These are phyloP conservation scores for Pseudocercospora musae DNA, from an alignment of 2,329 filamentous ascomycete species.

Conservation along the genomic window DNA sequence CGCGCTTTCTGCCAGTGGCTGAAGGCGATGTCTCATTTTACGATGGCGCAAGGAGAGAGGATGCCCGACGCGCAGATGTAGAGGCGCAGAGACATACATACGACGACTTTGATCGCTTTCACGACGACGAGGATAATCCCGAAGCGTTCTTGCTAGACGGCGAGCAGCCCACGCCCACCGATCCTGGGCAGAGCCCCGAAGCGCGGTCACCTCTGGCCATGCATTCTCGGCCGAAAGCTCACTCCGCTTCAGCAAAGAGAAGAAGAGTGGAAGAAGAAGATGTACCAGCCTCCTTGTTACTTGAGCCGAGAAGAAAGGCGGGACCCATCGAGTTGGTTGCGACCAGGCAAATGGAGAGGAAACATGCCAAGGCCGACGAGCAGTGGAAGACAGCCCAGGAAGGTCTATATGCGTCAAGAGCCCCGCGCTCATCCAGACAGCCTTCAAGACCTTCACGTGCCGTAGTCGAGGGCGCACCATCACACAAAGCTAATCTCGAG, in stretches of 20 bases:
- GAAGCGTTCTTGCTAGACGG: conserved; percentile 55
- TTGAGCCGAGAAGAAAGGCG: conserved; percentile 48
- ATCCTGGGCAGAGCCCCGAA: conserved; percentile 47
- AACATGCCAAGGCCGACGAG: conserved; percentile 34
- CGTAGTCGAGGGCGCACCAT: conserved; percentile 23
- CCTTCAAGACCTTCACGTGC: conserved; percentile 12
- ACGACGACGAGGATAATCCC: conserved; percentile 56
- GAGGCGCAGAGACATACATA: conserved; percentile 45
- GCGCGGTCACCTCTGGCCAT: conserved; percentile 15
- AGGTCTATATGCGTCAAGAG: conserved; percentile 39
- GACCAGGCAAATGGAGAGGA: conserved; percentile 9
- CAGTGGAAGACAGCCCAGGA: conserved; percentile 52
- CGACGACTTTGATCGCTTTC: conserved; percentile 44
- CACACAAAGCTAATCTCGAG: conserved; percentile 52
- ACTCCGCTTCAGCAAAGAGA: conserved; percentile 31
- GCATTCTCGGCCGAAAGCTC: conserved; percentile 40
- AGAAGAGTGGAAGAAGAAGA: conserved; percentile 56
- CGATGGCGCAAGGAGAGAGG: conserved; percentile 46
- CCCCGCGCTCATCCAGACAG: conserved; percentile 14
- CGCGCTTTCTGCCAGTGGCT: conserved; percentile 45
- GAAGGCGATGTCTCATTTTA: conserved; percentile 37
- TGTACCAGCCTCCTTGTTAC: conserved; percentile 60
- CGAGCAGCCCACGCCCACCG: conserved; percentile 29
- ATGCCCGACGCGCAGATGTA: conserved; percentile 38
- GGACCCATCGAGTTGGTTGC: conserved; percentile 12